Conservation (phyloP, 2,329 filamentous ascomycete genomes). For the Penicillium sp. region DNA sequence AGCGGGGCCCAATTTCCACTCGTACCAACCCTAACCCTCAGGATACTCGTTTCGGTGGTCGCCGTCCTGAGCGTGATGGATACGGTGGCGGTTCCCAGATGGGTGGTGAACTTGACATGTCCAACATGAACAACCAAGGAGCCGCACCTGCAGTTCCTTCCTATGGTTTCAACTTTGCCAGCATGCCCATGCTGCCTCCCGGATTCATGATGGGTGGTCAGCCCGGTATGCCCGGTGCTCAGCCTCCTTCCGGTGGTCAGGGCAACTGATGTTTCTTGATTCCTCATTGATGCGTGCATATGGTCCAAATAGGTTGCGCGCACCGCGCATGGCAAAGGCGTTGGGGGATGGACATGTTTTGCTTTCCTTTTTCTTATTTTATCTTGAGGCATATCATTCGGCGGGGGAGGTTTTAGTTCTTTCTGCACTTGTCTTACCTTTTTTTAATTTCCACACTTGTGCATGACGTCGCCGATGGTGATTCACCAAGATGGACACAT, state of each 20-base stretch:
- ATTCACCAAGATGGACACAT: not conserved
- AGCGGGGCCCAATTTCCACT: constrained; percentile 42
- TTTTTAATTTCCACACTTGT: not conserved
- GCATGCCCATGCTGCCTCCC: constrained; percentile 43
- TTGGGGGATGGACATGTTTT: not conserved
- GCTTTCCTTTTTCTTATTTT: not conserved
- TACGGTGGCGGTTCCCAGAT: constrained; percentile 18
- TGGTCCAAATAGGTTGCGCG: constrained; percentile 2
- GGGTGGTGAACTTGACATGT: constrained; percentile 18
- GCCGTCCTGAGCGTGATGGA: constrained; percentile 28
- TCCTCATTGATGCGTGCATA: constrained; percentile 5
- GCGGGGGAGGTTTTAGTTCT: constrained; percentile 2
- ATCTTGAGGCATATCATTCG: constrained; percentile 3
- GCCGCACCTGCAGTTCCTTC: constrained; percentile 48
- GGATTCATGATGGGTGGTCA: constrained; percentile 42
- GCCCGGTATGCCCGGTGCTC: constrained; percentile 24
- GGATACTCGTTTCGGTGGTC: constrained; percentile 23
- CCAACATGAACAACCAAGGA: constrained; percentile 18
- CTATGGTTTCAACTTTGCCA: constrained; percentile 47
- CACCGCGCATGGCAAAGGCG: constrained; percentile 5
- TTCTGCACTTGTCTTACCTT: not conserved
- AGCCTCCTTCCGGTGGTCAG: constrained; percentile 35
- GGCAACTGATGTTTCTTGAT: constrained; percentile 16
- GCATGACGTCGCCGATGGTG: not conserved
- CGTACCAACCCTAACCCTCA: constrained; percentile 26